These are phyloP conservation scores for Thelephora aurantiotincta DNA, from an alignment of 768 basidiomycete genomes.

Conservation along the genomic window DNA sequence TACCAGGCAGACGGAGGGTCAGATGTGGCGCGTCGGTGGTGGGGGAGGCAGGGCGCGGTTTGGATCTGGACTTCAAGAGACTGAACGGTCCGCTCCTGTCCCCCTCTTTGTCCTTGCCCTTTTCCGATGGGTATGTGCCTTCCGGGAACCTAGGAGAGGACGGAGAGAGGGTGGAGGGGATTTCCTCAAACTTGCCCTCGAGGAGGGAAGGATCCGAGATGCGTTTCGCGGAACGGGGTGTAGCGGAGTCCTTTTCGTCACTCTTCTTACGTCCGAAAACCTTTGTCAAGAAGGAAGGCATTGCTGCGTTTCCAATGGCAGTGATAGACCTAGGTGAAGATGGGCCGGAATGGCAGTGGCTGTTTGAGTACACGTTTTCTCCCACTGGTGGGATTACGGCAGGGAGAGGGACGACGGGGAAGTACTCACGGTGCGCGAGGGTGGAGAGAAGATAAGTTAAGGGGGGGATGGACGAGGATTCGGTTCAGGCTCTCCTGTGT, in stretches of 20 bases:
- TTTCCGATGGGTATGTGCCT: conserved; percentile 18
- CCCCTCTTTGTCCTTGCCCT: conserved; percentile 20
- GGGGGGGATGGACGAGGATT: no score
- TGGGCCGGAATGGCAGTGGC: no score
- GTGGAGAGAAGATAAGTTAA: no score
- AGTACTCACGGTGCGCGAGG: no score
- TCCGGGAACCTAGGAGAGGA: conserved; percentile 16
- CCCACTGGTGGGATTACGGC: no score
- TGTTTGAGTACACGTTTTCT: no score
- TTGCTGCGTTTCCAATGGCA: conserved; percentile 12
- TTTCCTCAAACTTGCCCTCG: conserved; percentile 63
- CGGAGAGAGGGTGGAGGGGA: conserved; percentile 33
- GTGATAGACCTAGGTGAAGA: no score
- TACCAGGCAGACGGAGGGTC: conserved; percentile 44
- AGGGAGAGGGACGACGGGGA: no score
- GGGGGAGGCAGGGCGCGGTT: conserved; percentile 19
- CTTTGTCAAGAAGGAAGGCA: conserved; percentile 63
- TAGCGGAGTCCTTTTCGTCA: conserved; percentile 34
- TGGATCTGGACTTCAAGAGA: conserved; percentile 33
- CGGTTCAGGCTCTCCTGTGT: no score
- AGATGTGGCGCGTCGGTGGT: conserved; percentile 33
- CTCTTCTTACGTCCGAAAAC: conserved; percentile 64
- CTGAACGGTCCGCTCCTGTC: conserved; percentile 29
- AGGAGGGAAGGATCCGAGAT: conserved; percentile 33
- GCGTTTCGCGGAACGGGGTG: conserved; percentile 15